phyloP scores from a whole-genome alignment of 805 yeast species.

The Yarrowia sp. region DNA sequence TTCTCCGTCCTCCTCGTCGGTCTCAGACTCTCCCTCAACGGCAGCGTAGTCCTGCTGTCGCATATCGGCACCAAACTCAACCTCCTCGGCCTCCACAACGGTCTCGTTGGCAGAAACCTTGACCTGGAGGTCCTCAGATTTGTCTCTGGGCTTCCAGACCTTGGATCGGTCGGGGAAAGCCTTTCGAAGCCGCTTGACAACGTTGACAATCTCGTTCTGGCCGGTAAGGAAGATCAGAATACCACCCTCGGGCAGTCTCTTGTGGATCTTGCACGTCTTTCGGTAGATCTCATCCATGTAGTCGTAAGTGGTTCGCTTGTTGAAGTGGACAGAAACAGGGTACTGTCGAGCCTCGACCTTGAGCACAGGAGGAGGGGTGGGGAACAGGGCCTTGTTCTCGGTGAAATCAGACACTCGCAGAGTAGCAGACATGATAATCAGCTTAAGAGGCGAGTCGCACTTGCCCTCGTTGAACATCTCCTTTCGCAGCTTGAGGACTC shows the following conservation, averaged over 20 bases:
- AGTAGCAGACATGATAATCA: constrained; percentile 96
- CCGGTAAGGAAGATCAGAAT: constrained; percentile 91
- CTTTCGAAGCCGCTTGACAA: constrained; percentile 65
- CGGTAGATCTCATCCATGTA: constrained; percentile 83
- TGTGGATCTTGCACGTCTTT: constrained; percentile 85
- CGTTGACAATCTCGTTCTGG: constrained; percentile 79
- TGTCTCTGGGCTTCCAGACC: constrained; percentile 33
- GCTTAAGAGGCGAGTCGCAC: constrained; percentile 64
- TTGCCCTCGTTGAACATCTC: constrained; percentile 38
- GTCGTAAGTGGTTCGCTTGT: constrained; percentile 69
- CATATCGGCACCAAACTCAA: constrained; percentile 50
- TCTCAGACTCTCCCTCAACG: constrained; percentile 43
- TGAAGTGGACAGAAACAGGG: constrained; percentile 91
- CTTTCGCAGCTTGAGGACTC: constrained; percentile 73
- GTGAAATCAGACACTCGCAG: constrained; percentile 90
- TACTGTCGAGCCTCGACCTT: constrained; percentile 90
- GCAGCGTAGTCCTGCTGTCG: constrained; percentile 41
- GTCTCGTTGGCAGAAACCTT: constrained; percentile 57
- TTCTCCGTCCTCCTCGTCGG: constrained; percentile 48
- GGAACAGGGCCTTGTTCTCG: constrained; percentile 69
- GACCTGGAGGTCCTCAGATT: constrained; percentile 42
- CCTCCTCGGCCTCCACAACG: constrained; percentile 81
- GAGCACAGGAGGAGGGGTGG: constrained; percentile 76
- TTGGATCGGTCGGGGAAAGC: constrained; percentile 58
- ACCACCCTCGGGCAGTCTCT: constrained; percentile 86